A percentile compares a stretch with the other conserved stretches of the same genome.
Conservation (phyloP, 2,329 filamentous ascomycete genomes). For the Claviceps quebecensis region DNA sequence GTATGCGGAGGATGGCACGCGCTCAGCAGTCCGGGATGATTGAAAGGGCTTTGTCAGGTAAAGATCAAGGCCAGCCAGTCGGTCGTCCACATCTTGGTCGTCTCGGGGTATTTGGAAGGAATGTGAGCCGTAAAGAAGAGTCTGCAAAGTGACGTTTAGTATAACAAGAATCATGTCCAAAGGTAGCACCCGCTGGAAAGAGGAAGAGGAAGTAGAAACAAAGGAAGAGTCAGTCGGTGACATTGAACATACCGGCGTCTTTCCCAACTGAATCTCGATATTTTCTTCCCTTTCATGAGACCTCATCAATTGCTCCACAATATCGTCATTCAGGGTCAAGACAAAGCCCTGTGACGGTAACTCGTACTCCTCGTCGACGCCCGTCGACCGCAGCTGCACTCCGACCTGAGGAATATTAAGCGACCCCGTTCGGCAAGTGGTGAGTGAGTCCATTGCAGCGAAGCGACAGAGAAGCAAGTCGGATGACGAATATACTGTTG, state of each 20-base stretch:
- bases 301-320: slow-evolving; percentile 49
- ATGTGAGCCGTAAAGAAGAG: slow-evolving; percentile 38
- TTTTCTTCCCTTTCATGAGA: slow-evolving; percentile 42
- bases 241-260: slow-evolving; percentile 41
- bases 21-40: slow-evolving; percentile 30
- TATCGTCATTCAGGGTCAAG: slow-evolving; percentile 40
- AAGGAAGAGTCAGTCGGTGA: neutral
- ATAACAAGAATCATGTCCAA: neutral
- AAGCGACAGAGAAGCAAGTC: no score
- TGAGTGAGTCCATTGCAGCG: neutral
- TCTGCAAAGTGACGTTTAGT: slow-evolving; percentile 20
- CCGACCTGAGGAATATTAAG: slow-evolving; percentile 44
- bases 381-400: slow-evolving; percentile 37
- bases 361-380: slow-evolving; percentile 27
- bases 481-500: no score
- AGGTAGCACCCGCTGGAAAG: neutral
- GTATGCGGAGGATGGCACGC: slow-evolving; percentile 36
- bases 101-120: slow-evolving; percentile 32
- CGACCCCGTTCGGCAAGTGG: slow-evolving; percentile 28
- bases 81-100: slow-evolving; percentile 25
- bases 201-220: neutral
- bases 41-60: slow-evolving; percentile 40
- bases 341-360: slow-evolving; percentile 43
- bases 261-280: slow-evolving; percentile 43
- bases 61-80: slow-evolving; percentile 35